Base-by-base conservation (phyloP, 2,329 filamentous ascomycete genomes). In the Leptosphaerulina australis region DNA sequence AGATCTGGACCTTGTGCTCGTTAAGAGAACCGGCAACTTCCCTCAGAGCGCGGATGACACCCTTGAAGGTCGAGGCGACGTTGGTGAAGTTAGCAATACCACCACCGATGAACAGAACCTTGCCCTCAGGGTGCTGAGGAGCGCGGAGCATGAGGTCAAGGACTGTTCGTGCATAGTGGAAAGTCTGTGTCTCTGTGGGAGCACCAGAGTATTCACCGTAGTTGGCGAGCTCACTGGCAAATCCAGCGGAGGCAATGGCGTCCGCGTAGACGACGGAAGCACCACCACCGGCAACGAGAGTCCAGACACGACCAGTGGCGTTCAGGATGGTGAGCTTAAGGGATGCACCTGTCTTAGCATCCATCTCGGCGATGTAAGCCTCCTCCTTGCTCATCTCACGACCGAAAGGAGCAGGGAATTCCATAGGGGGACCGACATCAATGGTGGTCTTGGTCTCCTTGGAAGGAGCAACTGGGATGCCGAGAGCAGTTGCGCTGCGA, bases 81-180 rank as follows among this genome's bases (percentile, higher is more conserved):
- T 97, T 99, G 83, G 94, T 99, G 83, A 99, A 99, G 88, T 99
- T 99, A 83, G 94, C 94, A 84, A 99, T 99, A 84, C 94, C 94
- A 81, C 94, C 94, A 77, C 94, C 94, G 64, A 99, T 97, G 85
- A 99, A 99, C 62, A 99, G 88, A 44, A 99, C 91, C 85, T 97
- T 99, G 82, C 94, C 94, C 71, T 97, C 88, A 55, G 90, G 84
- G 76, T 85, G 82, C 73, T 85, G 77, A 51, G 94, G 93, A 47
- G 93, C 88, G 64, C 94, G 90, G 66, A 99, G 88, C 90, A 99
- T 96, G 60, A 99, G 86, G 76, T 99, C 94, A 58, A 99, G 83
- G 59, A 99, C 91, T 22, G 94, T 99, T 71, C 90, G 89, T 71
- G 94, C 92, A 79, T 99, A 99, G 86, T 97, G 92, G 87, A 90